Percentiles rank a stretch among this genome's conserved stretches.
Conservation (phyloP, 2,329 filamentous ascomycete species). For the Pseudogymnoascus pannorum region DNA sequence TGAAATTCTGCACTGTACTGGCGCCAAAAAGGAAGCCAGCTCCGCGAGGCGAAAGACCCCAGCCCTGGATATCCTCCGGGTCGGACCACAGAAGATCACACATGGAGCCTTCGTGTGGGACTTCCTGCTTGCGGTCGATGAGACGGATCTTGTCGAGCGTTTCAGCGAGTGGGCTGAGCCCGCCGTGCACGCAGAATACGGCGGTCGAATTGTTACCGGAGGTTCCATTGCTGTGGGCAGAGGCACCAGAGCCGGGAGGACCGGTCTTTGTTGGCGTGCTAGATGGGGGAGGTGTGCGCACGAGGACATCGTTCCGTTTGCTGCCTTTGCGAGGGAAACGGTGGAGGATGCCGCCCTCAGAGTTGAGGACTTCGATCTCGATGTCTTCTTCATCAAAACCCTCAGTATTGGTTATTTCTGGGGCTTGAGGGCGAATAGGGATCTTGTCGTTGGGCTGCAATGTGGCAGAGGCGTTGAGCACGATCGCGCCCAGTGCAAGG, state of each 20-base stretch:
- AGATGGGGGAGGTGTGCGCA: slow-evolving; percentile 34
- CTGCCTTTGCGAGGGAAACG: slow-evolving; percentile 51
- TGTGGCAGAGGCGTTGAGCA: slow-evolving; percentile 75
- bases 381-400: slow-evolving; percentile 68
- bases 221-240: slow-evolving; percentile 58
- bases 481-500: slow-evolving; percentile 90
- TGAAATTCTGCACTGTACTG: slow-evolving; percentile 94
- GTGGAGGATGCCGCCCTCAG: slow-evolving; percentile 70
- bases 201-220: slow-evolving; percentile 67
- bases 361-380: slow-evolving; percentile 93
- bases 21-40: slow-evolving; percentile 93
- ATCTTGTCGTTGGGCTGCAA: slow-evolving; percentile 40
- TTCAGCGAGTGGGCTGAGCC: slow-evolving; percentile 91
- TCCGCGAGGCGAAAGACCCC: slow-evolving; percentile 88
- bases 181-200: slow-evolving; percentile 95
- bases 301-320: slow-evolving; percentile 25
- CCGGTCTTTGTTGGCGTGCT: slow-evolving; percentile 49
- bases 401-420: slow-evolving; percentile 33
- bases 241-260: slow-evolving; percentile 72
- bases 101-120: slow-evolving; percentile 96
- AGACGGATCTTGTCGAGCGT: slow-evolving; percentile 93
- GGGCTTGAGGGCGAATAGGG: slow-evolving; percentile 31
- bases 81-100: slow-evolving; percentile 98
- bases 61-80: slow-evolving; percentile 94
- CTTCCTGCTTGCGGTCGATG: slow-evolving; percentile 94